A percentile compares a stretch with the other conserved stretches of the same genome.
These are phyloP conservation scores for Solanum acaule DNA, from an alignment of 257 asterid species.

Conservation along the genomic window DNA sequence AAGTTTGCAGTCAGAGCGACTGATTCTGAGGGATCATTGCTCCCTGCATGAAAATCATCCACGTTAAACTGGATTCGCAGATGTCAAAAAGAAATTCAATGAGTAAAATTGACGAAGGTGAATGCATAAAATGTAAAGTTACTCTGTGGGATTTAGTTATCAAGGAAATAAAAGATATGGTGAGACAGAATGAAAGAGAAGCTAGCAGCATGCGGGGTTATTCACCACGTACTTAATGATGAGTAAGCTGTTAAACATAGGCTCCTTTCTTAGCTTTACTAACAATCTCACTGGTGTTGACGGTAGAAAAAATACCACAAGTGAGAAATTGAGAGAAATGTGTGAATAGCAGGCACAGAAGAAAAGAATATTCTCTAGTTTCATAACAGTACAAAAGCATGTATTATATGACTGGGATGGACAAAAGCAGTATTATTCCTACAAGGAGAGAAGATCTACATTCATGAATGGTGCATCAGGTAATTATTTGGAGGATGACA, in stretches of 20 bases:
- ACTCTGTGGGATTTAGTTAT: neutral
- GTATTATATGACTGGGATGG: neutral
- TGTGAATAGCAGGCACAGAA: neutral
- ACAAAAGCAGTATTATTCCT: neutral
- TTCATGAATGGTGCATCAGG: neutral
- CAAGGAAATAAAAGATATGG: neutral
- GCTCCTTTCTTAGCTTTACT: neutral
- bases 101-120: neutral
- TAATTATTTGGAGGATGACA: neutral
- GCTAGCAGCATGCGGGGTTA: neutral
- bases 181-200: neutral
- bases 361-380: neutral
- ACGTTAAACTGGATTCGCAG: neutral
- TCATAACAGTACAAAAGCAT: neutral
- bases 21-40: conserved; percentile 37
- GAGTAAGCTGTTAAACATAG: neutral
- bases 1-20: conserved; percentile 80
- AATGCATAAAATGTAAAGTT: neutral
- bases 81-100: neutral
- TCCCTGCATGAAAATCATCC: conserved; percentile 21
- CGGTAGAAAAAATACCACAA: neutral
- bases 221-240: neutral
- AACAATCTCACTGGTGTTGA: neutral
- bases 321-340: neutral
- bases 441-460: neutral